Percentiles rank a stretch among this genome's conserved stretches.
Conservation (phyloP, 225 moss, liverwort and hornwort species). For the Sphagnum contortum region DNA sequence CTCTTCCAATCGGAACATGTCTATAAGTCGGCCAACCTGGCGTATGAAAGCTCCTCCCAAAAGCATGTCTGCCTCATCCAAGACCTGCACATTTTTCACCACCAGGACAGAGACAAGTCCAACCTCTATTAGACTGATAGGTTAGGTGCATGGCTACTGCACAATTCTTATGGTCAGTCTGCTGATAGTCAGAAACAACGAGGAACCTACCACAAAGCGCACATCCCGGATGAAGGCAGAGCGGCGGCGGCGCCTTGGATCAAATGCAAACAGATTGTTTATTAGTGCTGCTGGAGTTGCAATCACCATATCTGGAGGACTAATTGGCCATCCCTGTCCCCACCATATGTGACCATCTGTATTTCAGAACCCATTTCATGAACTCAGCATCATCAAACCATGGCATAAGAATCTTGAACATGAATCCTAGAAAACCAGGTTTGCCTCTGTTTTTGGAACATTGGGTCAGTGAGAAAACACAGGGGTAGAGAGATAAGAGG, state of each 20-base stretch:
- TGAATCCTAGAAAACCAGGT: too few species aligned
- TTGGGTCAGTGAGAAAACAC: too few species aligned
- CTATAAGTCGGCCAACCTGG: conserved; percentile 68
- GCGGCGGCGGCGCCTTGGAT: conserved; percentile 66
- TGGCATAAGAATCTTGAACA: too few species aligned
- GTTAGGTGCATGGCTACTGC: too few species aligned
- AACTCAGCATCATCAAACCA: too few species aligned
- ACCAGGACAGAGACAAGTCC: neutral
- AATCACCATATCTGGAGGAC: conserved; percentile 75
- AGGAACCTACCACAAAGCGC: conserved; percentile 48
- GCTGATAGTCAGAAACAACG: too few species aligned
- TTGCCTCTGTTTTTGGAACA: too few species aligned
- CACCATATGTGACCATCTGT: neutral
- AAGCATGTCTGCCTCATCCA: conserved; percentile 99
- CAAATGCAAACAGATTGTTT: conserved; percentile 79
- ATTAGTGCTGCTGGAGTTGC: conserved; percentile 86
- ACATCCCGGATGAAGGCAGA: conserved; percentile 69
- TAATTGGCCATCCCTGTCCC: conserved; percentile 82
- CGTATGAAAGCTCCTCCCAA: conserved; percentile 80
- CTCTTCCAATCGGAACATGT: conserved; percentile 73
- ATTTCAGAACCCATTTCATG: neutral
- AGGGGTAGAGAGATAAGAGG: neutral
- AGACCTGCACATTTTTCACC: conserved; percentile 37
- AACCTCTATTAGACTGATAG: too few species aligned
- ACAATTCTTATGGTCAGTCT: too few species aligned